Evolutionary conservation across 1,139 yeast species (phyloP), one percentile per base, ranked within the genome.

Genomic region (Geotrichum europaeum): DNA sequence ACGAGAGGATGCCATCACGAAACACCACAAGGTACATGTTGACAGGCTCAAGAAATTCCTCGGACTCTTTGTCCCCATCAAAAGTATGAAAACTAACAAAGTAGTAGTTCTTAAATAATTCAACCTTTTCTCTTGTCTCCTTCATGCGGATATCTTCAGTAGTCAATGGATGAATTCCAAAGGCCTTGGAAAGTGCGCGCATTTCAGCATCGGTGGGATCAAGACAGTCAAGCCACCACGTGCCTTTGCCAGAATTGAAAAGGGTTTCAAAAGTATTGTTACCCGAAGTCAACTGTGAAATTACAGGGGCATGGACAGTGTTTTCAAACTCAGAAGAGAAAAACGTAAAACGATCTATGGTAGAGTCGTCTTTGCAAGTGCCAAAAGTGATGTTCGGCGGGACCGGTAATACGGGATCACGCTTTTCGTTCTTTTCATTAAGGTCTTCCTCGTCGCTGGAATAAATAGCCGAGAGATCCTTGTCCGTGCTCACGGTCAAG

Each of bases 141-240:
- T 96, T 97, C 50, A 90, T 78, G 65, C 89, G 89, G 60, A 94
- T 92, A 77, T 94, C 99, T 72, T 94, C 99, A 0, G 97, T 88
- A 0, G 99, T 94, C 70, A 92, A 81, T 0, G 98, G 98, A 73
- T 92, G 98, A 65, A 92, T 90, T 0, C 96, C 96, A 75, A 94
- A 94, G 0, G 97, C 87, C 68, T 91, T 90, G 28, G 96, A 84
- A n/a, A 94, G 69, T 0, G 89, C 92, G 70, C 89, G 90, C 96
- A 94, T 91, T 73, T 94, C 99, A 64, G 88, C 95, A 69, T 92
- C 98, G 0, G 96, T 88, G 2, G 99, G 99, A 68, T 91, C 87
- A 62, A 89, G 78, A 36, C 95, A 89, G 73, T 94, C 98, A 9
- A 94, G 79, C 97, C 99, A 94, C 81, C 81, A 78, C 25, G 80